Conservation (phyloP, 768 basidiomycete genomes). For the Lactarius deliciosus region DNA sequence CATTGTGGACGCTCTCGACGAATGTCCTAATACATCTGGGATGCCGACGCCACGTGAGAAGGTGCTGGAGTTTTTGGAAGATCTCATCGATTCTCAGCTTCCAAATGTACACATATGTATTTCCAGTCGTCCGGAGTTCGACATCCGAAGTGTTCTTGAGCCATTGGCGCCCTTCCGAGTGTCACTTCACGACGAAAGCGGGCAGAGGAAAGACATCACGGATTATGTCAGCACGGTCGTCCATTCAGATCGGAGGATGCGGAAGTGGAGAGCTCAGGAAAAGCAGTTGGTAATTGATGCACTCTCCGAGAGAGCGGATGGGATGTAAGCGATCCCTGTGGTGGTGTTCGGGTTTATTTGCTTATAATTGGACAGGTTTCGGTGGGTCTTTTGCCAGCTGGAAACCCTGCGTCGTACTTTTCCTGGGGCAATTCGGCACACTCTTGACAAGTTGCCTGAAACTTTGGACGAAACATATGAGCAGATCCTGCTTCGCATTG, state of each 20-base stretch:
- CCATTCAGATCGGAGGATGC: too few relatives aligned
- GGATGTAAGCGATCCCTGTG: too few relatives aligned
- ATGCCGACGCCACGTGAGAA: neutral
- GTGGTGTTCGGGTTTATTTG: too few relatives aligned
- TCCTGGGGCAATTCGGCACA: neutral
- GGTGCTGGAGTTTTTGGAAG: neutral
- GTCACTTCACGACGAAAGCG: too few relatives aligned
- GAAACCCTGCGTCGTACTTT: neutral
- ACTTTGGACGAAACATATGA: neutral
- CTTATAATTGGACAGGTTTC: neutral
- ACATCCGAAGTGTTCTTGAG: neutral
- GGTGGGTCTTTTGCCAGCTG: neutral
- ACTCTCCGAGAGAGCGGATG: too few relatives aligned
- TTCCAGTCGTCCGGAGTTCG: neutral
- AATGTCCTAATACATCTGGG: neutral
- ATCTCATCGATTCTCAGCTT: neutral
- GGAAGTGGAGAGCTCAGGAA: too few relatives aligned
- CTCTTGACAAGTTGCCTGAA: neutral
- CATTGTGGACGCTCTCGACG: constrained; percentile 3
- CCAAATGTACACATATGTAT: neutral
- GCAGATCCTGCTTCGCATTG: neutral
- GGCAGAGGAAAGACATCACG: too few relatives aligned
- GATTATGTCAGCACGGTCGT: too few relatives aligned
- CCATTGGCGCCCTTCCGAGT: neutral
- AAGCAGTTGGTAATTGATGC: too few relatives aligned